A percentile compares a stretch with the other conserved stretches of the same genome.
Conservation (phyloP, 805 yeast species). For the Candida patagonica region DNA sequence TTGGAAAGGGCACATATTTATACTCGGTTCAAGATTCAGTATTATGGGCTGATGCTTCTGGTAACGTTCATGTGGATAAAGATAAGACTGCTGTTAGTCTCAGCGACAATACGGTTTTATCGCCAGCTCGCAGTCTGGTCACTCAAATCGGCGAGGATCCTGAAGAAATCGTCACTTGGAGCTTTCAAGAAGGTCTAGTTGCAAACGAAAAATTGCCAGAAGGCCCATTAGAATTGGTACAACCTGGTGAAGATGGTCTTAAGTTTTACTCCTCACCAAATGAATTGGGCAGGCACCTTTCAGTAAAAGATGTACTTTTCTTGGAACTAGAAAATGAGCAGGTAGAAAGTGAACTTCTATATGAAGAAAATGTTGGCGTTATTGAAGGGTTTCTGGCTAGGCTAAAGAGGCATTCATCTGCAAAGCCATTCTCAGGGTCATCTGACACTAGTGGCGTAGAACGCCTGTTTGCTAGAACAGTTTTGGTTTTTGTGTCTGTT, state of each 20-base stretch:
- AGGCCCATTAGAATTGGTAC: background rate
- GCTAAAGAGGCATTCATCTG: slow-evolving; percentile 18
- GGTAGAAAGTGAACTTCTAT: slow-evolving; percentile 20
- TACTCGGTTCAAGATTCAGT: background rate
- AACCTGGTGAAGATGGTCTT: background rate
- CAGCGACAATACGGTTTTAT: background rate
- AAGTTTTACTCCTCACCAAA: no score
- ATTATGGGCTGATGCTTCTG: background rate
- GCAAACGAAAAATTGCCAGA: background rate
- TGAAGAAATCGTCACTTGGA: background rate
- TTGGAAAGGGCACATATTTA: background rate
- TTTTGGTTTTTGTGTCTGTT: background rate
- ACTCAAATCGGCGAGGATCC: background rate
- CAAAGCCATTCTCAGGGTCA: slow-evolving; percentile 11
- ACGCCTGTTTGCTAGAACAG: background rate
- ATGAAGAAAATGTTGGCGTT: slow-evolving; percentile 22
- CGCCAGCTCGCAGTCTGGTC: background rate
- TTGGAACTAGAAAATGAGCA: slow-evolving; percentile 19
- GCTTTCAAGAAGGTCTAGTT: background rate
- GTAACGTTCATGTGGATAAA: background rate
- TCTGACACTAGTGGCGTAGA: slow-evolving; percentile 5
- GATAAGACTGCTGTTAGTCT: background rate
- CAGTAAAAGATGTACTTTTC: slow-evolving; percentile 7
- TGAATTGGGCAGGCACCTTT: no score
- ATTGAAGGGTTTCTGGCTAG: slow-evolving; percentile 22